Evolutionary conservation across 179 eudicot species (phyloP).

Genomic region (Silene noctiflora): DNA sequence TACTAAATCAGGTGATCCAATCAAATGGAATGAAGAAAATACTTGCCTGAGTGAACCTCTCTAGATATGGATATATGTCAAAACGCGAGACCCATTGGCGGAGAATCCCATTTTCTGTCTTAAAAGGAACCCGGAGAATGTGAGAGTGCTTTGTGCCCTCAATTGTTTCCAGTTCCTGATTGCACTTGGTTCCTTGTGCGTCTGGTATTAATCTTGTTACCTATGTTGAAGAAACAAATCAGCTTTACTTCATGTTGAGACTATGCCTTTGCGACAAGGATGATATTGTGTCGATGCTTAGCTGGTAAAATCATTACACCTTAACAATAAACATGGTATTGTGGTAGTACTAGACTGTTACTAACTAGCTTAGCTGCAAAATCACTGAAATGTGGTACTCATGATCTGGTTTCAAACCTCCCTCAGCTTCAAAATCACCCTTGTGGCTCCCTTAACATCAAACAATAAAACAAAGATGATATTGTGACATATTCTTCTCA

Average conservation of each 20-base stretch:
- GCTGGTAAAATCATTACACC: too few species aligned
- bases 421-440: too few species aligned
- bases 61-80: constrained; percentile 54
- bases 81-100: constrained; percentile 55
- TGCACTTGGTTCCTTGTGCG: constrained; percentile 55
- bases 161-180: constrained; percentile 43
- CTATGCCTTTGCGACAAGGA: background rate
- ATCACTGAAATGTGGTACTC: too few species aligned
- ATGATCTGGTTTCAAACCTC: too few species aligned
- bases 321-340: too few species aligned
- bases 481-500: constrained; percentile 18
- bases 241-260: background rate
- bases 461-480: background rate
- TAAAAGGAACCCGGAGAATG: constrained; percentile 50
- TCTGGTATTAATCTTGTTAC: constrained; percentile 56
- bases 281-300: background rate
- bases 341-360: too few species aligned
- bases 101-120: constrained; percentile 42
- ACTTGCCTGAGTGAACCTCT: constrained; percentile 48
- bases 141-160: constrained; percentile 45
- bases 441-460: too few species aligned
- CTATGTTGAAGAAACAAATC: constrained; percentile 23
- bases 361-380: too few species aligned
- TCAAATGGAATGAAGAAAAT: background rate
- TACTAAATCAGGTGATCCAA: constrained; percentile 6